A percentile compares a stretch with the other conserved stretches of the same genome.
These are phyloP conservation scores for Colletotrichum viniferum DNA, from an alignment of 2,329 filamentous ascomycete species.

Conservation along the genomic window DNA sequence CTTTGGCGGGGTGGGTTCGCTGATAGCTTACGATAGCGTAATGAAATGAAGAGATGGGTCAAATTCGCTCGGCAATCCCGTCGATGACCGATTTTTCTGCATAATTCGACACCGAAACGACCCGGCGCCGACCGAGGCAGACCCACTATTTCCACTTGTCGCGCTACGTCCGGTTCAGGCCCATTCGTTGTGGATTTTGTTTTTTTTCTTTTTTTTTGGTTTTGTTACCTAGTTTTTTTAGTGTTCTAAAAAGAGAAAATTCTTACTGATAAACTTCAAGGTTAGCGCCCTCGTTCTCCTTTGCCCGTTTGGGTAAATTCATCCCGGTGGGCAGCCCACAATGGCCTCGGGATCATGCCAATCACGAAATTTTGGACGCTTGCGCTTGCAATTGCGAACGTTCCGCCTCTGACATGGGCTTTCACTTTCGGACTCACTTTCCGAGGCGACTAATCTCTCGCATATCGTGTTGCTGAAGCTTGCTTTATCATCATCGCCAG, in stretches of 20 bases:
- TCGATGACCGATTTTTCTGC: not conserved
- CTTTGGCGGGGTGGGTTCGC: not conserved
- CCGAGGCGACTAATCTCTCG: not conserved
- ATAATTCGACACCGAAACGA: not conserved
- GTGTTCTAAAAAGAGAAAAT: too few relatives aligned
- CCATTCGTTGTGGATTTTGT: not conserved
- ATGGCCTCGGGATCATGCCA: not conserved
- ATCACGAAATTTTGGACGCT: not conserved
- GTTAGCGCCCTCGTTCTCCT: not conserved
- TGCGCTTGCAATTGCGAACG: not conserved
- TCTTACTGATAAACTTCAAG: too few relatives aligned
- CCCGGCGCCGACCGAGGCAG: not conserved
- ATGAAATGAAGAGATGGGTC: not conserved
- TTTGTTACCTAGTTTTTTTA: too few relatives aligned
- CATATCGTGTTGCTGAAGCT: not conserved
- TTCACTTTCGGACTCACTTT: not conserved
- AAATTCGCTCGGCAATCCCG: not conserved
- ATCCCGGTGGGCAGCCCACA: not conserved
- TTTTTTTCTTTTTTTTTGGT: too few relatives aligned
- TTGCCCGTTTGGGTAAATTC: not conserved
- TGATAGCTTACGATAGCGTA: not conserved
- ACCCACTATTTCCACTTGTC: not conserved
- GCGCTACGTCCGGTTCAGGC: not conserved
- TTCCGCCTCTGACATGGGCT: not conserved
- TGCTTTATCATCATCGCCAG: not conserved